phyloP scores from a whole-genome alignment of 768 basidiomycete genomes.

The Tulasnella sp. region DNA sequence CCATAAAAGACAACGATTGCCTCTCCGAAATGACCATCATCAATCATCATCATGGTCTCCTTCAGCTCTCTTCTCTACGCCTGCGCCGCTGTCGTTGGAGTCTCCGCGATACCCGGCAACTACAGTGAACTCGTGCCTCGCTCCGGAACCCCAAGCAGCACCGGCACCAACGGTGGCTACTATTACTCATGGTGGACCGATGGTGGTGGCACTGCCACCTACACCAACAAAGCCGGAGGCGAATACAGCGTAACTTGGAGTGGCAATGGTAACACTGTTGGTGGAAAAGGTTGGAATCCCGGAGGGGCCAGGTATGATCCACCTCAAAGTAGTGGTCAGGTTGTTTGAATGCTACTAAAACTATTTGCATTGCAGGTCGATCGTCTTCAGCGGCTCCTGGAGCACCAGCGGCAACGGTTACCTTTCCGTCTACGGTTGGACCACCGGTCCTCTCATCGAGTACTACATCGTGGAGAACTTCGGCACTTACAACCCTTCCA shows the following conservation, averaged over 20 bases:
- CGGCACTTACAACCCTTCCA: conserved; percentile 16
- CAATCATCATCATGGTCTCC: too few relatives aligned
- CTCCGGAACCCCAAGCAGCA: conserved; percentile 21
- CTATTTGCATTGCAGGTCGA: neutral
- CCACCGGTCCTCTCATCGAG: conserved; percentile 13
- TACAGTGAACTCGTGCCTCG: conserved; percentile 9
- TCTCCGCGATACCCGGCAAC: too few relatives aligned
- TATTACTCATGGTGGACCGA: conserved; percentile 35
- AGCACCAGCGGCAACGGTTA: neutral
- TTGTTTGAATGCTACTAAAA: too few relatives aligned
- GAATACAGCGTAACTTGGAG: conserved; percentile 30
- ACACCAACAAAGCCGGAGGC: conserved; percentile 28
- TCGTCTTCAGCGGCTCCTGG: neutral
- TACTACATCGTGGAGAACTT: conserved; percentile 15
- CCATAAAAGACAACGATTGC: too few relatives aligned
- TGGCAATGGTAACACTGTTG: conserved; percentile 30
- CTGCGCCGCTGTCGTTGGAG: too few relatives aligned
- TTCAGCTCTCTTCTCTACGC: too few relatives aligned
- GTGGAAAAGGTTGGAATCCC: conserved; percentile 34
- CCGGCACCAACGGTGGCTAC: conserved; percentile 28
- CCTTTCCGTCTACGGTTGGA: conserved; percentile 12
- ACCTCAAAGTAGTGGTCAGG: too few relatives aligned
- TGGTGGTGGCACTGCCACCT: conserved; percentile 25
- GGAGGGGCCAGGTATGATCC: conserved; percentile 26
- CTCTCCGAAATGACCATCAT: too few relatives aligned